phyloP scores from a whole-genome alignment of 331 rosid species.

The Erythrophleum ivorense region DNA sequence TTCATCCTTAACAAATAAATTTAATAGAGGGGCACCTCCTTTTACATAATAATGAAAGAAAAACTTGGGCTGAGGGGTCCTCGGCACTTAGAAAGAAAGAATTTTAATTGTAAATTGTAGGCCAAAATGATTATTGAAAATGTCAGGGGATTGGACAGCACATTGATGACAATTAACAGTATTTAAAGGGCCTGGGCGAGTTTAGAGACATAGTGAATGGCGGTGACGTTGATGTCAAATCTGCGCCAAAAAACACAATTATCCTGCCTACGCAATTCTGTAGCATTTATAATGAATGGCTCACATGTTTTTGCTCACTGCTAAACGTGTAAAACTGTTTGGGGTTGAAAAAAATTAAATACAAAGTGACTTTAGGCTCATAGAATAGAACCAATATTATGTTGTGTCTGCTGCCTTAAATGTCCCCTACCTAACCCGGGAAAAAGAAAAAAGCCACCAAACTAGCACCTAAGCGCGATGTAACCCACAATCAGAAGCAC shows the following conservation, averaged over 20 bases:
- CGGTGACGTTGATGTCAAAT: not conserved
- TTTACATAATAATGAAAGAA: not conserved
- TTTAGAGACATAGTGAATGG: not conserved
- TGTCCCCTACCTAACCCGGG: conserved; percentile 33
- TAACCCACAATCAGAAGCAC: conserved; percentile 29
- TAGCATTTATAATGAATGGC: not conserved
- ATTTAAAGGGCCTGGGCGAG: not conserved
- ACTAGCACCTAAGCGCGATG: conserved; percentile 16
- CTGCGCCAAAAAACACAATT: not conserved
- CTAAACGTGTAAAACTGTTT: not conserved
- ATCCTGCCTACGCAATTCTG: not conserved
- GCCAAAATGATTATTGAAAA: not conserved
- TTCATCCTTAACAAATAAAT: not conserved
- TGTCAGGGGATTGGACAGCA: conserved; percentile 21
- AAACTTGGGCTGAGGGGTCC: not conserved
- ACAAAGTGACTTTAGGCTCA: not conserved
- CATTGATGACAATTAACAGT: conserved; percentile 4
- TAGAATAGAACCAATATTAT: not conserved
- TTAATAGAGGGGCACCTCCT: not conserved
- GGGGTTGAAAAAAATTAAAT: not conserved
- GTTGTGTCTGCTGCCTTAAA: conserved; percentile 1
- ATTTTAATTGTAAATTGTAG: not conserved
- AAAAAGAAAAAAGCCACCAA: conserved; percentile 26
- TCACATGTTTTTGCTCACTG: not conserved
- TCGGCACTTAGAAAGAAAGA: not conserved